Percentiles rank a stretch among this genome's conserved stretches.
Evolutionary conservation across 805 yeast genomes (phyloP).

Genomic region (Pichia rugopelliculosa): DNA sequence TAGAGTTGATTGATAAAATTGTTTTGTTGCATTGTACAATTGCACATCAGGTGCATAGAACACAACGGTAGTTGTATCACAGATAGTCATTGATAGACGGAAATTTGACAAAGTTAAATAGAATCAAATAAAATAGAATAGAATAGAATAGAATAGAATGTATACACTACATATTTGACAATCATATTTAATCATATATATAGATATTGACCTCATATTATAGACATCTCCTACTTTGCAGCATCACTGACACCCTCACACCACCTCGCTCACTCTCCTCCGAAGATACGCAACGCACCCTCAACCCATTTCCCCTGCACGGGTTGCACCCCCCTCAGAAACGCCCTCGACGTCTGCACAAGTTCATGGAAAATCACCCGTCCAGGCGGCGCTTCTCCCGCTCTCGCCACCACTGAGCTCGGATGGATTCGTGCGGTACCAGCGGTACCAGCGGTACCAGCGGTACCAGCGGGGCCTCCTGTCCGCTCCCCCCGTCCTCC

Average conservation of each 20-base stretch:
- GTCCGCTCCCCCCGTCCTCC: neutral
- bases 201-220: too few species aligned
- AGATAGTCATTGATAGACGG: neutral
- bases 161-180: too few species aligned
- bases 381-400: neutral
- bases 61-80: neutral
- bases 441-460: too few species aligned
- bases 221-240: too few species aligned
- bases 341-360: neutral
- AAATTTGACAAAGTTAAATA: too few species aligned
- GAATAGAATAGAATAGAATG: too few species aligned
- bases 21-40: conserved; percentile 29
- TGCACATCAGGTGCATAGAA: neutral
- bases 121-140: too few species aligned
- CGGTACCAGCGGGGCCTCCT: too few species aligned
- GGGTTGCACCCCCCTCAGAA: neutral
- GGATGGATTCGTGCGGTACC: neutral
- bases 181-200: too few species aligned
- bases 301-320: neutral
- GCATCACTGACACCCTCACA: neutral
- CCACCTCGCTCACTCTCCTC: neutral
- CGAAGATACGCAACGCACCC: neutral
- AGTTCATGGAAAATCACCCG: neutral
- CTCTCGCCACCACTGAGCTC: neutral
- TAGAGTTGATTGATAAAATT: conserved; percentile 49